Evolutionary conservation across 805 yeast genomes (phyloP).

Genomic region (Wickerhamiella occidentalis): DNA sequence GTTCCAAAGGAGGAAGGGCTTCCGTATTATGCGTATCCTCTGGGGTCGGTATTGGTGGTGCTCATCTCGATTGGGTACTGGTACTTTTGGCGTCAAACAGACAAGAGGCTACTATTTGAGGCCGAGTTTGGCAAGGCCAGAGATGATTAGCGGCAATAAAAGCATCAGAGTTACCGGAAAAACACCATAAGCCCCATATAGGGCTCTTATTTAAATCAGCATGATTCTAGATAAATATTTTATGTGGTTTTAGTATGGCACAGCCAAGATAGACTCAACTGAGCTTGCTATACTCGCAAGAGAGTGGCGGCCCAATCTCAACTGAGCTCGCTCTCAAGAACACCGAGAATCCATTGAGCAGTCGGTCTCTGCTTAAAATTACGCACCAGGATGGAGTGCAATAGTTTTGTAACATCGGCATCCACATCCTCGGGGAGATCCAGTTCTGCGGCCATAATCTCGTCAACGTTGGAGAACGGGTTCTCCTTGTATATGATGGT

Average conservation of each 20-base stretch:
- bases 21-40: conserved; percentile 49
- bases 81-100: conserved; percentile 28
- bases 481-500: conserved; percentile 87
- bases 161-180: no score
- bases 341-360: conserved; percentile 54
- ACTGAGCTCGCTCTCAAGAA: conserved; percentile 26
- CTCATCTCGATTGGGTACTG: conserved; percentile 35
- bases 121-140: conserved; percentile 2
- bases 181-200: no score
- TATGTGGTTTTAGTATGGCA: no score
- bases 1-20: conserved; percentile 25
- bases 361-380: conserved; percentile 58
- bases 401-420: conserved; percentile 51
- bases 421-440: conserved; percentile 46
- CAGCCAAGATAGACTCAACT: no score
- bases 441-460: conserved; percentile 81
- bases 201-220: conserved; percentile 1
- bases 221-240: not conserved
- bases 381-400: conserved; percentile 54
- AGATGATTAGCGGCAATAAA: not conserved
- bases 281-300: no score
- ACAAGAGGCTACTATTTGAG: conserved; percentile 22
- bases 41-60: conserved; percentile 39
- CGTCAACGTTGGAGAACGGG: conserved; percentile 92
- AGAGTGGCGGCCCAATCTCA: not conserved